These are phyloP conservation scores for Penicillium canariense DNA, from an alignment of 495 filamentous ascomycete species.

Conservation along the genomic window DNA sequence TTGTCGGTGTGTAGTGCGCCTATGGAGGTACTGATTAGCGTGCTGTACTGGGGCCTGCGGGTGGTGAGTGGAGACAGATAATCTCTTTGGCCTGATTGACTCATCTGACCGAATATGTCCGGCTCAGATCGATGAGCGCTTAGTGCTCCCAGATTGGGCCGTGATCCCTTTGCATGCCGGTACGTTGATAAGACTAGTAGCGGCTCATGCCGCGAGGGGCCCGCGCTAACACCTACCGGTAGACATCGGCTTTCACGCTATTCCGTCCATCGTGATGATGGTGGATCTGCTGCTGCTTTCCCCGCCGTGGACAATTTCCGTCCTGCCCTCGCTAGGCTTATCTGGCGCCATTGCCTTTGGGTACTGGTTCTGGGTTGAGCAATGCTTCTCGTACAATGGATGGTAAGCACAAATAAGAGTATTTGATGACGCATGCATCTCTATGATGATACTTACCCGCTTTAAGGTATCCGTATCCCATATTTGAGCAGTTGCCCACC, in stretches of 20 bases:
- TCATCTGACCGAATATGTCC: background rate
- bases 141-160: constrained; percentile 55
- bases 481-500: constrained; percentile 64
- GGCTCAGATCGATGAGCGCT: constrained; percentile 59
- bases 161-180: constrained; percentile 44
- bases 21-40: constrained; percentile 74
- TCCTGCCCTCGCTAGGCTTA: constrained; percentile 57
- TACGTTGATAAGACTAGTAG: constrained; percentile 18
- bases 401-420: constrained; percentile 48
- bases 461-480: constrained; percentile 82
- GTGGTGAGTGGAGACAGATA: constrained; percentile 23
- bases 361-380: constrained; percentile 90
- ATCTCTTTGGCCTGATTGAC: background rate
- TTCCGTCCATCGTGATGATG: constrained; percentile 68
- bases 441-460: constrained; percentile 11
- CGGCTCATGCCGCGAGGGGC: background rate
- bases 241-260: constrained; percentile 79
- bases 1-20: constrained; percentile 72
- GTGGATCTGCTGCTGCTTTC: constrained; percentile 72
- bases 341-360: constrained; percentile 63
- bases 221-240: constrained; percentile 18
- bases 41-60: constrained; percentile 82
- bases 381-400: constrained; percentile 71
- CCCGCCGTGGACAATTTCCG: constrained; percentile 75
- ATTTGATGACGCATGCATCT: background rate